Percentiles rank a stretch among this genome's conserved stretches.
Conservation (phyloP, 179 eudicot genomes). For the Gypsophila paniculata region DNA sequence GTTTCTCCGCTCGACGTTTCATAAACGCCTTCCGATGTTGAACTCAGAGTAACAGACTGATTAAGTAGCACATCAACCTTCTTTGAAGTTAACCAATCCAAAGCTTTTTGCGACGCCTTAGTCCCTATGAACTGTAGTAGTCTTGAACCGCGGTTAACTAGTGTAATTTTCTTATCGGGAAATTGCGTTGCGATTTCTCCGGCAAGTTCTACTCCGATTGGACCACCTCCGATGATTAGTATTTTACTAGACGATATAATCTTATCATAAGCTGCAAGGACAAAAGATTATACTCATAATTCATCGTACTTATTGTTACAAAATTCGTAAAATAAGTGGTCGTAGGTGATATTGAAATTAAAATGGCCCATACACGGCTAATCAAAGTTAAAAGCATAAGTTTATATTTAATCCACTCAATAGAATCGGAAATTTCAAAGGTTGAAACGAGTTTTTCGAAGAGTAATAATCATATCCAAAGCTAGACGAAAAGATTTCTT, state of each 20-base stretch:
- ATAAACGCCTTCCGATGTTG: slow-evolving; percentile 39
- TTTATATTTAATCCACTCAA: too few species aligned
- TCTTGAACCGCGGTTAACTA: slow-evolving; percentile 60
- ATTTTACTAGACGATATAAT: slow-evolving; percentile 45
- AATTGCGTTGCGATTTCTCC: slow-evolving; percentile 52
- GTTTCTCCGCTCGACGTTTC: slow-evolving; percentile 56
- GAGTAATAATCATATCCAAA: too few species aligned
- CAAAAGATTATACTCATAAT: background rate
- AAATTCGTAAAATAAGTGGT: too few species aligned
- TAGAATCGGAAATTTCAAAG: too few species aligned
- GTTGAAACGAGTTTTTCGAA: too few species aligned
- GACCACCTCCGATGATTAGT: slow-evolving; percentile 66
- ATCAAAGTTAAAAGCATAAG: too few species aligned
- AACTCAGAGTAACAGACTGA: slow-evolving; percentile 38
- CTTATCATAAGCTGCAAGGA: slow-evolving; percentile 38
- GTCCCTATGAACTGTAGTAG: slow-evolving; percentile 55
- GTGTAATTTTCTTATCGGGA: slow-evolving; percentile 53
- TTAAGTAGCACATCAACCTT: slow-evolving; percentile 55
- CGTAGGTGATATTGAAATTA: too few species aligned
- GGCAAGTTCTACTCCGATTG: slow-evolving; percentile 69
- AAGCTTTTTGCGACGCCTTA: slow-evolving; percentile 49
- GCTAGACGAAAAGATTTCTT: slow-evolving; percentile 15
- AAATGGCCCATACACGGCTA: too few species aligned
- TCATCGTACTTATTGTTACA: too few species aligned
- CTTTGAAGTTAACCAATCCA: slow-evolving; percentile 56